These are phyloP conservation scores for Phalaenopsis hybrid DNA, from an alignment of 116 monocot species.

Conservation along the genomic window DNA sequence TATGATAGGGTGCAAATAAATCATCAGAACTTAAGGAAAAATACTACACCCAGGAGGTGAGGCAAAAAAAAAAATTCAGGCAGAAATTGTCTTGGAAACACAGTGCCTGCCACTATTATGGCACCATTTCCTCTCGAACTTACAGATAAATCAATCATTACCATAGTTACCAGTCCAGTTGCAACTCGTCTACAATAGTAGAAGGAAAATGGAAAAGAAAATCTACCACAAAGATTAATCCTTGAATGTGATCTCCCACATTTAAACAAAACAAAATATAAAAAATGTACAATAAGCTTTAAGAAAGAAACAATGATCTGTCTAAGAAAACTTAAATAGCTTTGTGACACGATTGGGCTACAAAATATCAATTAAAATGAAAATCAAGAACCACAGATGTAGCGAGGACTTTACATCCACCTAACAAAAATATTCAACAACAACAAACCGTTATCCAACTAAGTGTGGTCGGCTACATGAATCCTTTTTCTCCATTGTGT, in stretches of 20 bases:
- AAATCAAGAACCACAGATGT: neutral
- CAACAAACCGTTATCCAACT: no score
- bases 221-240: neutral
- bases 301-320: neutral
- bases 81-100: neutral
- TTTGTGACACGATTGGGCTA: no score
- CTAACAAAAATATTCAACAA: no score
- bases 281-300: neutral
- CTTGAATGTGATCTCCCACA: neutral
- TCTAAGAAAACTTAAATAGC: neutral
- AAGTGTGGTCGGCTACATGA: no score
- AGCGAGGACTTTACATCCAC: neutral
- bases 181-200: neutral
- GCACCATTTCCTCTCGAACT: neutral
- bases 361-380: no score
- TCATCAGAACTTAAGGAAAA: neutral
- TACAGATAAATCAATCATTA: neutral
- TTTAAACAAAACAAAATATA: neutral
- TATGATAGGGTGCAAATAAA: neutral
- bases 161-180: neutral
- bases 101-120: neutral
- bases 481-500: no score
- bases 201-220: neutral
- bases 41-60: neutral
- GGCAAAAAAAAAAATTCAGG: no score